phyloP scores from a whole-genome alignment of 495 filamentous ascomycete species.

The Penicillium pancosmium region DNA sequence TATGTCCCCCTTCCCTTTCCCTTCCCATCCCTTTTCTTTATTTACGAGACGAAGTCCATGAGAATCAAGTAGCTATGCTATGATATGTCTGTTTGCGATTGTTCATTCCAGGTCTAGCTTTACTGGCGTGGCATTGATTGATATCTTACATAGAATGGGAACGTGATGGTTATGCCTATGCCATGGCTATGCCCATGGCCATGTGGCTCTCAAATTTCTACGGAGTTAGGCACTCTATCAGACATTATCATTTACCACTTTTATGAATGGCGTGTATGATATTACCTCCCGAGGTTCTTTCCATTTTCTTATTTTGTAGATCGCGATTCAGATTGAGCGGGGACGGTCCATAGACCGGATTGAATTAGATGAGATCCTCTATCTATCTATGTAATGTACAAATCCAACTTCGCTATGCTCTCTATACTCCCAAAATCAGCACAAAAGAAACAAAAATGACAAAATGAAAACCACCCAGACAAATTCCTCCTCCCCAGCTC shows the following conservation, averaged over 20 bases:
- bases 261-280: too few species aligned
- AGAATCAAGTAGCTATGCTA: constrained; percentile 21
- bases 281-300: too few species aligned
- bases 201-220: neutral
- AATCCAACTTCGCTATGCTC: constrained; percentile 36
- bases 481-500: neutral
- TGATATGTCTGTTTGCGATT: neutral
- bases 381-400: constrained; percentile 40
- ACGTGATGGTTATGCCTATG: too few species aligned
- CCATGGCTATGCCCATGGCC: constrained; percentile 9
- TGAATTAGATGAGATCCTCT: neutral
- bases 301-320: too few species aligned
- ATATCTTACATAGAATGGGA: too few species aligned
- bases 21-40: neutral
- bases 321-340: too few species aligned
- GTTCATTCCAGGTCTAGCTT: too few species aligned
- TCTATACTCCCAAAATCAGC: constrained; percentile 18
- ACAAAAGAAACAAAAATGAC: neutral
- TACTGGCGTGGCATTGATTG: too few species aligned
- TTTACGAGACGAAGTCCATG: constrained; percentile 26
- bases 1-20: neutral
- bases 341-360: constrained; percentile 14
- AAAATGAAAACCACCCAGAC: neutral
- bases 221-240: too few species aligned
- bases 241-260: too few species aligned